Evolutionary conservation across 164 flowering plant species (phyloP), one percentile per base, ranked within the genome.

Genomic region (Vitis riparia): DNA sequence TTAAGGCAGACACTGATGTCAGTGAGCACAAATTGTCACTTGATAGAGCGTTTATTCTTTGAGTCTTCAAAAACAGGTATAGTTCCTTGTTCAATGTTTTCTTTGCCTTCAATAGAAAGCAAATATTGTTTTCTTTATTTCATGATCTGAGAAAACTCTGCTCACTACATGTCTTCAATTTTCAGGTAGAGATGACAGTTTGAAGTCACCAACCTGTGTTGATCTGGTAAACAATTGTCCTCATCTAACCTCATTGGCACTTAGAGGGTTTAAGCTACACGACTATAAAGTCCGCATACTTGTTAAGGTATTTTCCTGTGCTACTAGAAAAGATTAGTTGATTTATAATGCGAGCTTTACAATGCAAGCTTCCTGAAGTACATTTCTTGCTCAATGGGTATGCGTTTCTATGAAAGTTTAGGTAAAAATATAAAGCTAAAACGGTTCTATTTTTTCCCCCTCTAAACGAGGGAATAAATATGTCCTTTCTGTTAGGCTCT

Each of bases 151-250:
- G 59, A 30, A 17, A 37, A 44, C 49, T 74, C 10, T 55, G 47
- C 77, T 74, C 15, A 78, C 59, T 50, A 14, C 56, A 27, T 23
- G 50, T 49, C 55, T 51, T 51, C 13, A 37, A 60, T 72, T 66
- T 55, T 63, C 88, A 91, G 98, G 93, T 59, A 89, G 98, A 76
- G 97, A 94, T 82, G 98, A 91, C 80, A 89, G 89, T 77, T 80
- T 94, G 82, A 91, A 86, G 69, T 68, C 88, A 29, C 82, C 86
- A 67, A 90, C 94, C 65, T 91, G 98, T 73, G 70, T 72, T 79
- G 90, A 87, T 66, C 75, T 91, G 2, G 93, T 90, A 53, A 87
- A 79, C 71, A 84, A 83, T 68, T 94, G 98, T 70, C 97, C 98
- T 23, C 71, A 77, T 74, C 51, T 94, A 68, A 78, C 82, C 74